Evolutionary conservation across 2,329 filamentous ascomycete genomes (phyloP), one percentile per base, ranked within the genome.

Genomic region (Penicillium sp.): DNA sequence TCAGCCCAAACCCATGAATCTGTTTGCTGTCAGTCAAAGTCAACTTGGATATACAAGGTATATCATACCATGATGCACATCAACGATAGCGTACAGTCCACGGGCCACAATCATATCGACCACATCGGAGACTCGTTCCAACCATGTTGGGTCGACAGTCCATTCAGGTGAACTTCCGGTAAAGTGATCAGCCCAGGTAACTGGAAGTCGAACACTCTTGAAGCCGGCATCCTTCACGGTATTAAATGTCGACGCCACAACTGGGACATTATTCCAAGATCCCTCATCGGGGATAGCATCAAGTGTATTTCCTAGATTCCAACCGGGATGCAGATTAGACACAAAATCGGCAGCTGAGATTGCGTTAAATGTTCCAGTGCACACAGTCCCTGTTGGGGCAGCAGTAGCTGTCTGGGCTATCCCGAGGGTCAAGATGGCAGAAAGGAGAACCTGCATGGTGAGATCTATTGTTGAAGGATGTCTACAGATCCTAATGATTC

Each of bases 251-350:
- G 67, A 66, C 2, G 71, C 72, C 6, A 77, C 72, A 1, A 84
- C 81, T 0, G 79, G 76, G 0, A 78, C 74, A 55, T 85, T 85
- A 60, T 82, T 82, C 83, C 83, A 86, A 2, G 78, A 81, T 5
- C 81, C 82, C 65, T 86, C 84, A 47, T 78, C 73, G 5, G 82
- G 78, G 8, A 78, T 69, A 1, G 82, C 81, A 64, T 85, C 84
- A 31, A 86, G 75, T 0, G 82, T 84, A 54, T 86, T 86, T 10
- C 83, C 84, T 9, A 85, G 62, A 60, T 85, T 86, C 83, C 83
- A 86, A 8, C 83, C 83, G 0, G 82, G 79, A 47, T 81, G 81
- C 39, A 84, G 72, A 9, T 73, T 76, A 5, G 74, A 72, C 46
- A 84, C 72, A 49, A 74, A 83, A 3, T 77, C 69, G 0, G 72